A percentile compares a stretch with the other conserved stretches of the same genome.
Evolutionary conservation across 75 land plant species (phyloP).

Genomic region (Chamaecyparis obtusa): DNA sequence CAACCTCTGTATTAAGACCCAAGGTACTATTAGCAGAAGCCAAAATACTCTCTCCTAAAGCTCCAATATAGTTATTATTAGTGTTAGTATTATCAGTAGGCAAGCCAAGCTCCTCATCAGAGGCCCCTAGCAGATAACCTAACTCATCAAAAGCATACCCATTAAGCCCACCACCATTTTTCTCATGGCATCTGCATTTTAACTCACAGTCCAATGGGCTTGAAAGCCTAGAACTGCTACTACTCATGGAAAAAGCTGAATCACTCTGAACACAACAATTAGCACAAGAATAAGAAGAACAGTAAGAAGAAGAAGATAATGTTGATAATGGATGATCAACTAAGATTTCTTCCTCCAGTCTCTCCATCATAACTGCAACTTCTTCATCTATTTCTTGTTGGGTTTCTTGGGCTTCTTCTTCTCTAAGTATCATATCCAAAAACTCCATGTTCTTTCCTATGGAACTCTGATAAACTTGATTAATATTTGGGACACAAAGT

Average conservation of each 20-base stretch:
- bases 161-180: not conserved
- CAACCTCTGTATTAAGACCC: not conserved
- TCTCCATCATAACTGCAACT: not conserved
- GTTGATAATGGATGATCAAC: not conserved
- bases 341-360: not conserved
- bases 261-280: slow-evolving; percentile 6
- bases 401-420: not conserved
- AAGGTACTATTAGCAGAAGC: not conserved
- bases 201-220: not conserved
- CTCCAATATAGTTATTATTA: not conserved
- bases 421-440: not conserved
- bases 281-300: not conserved
- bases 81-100: not conserved
- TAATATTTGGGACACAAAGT: not conserved
- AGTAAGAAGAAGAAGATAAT: not conserved
- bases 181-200: slow-evolving; percentile 6
- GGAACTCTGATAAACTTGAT: not conserved
- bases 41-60: not conserved
- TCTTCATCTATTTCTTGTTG: not conserved
- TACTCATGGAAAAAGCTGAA: slow-evolving; percentile 8
- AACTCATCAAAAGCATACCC: not conserved
- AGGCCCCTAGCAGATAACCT: slow-evolving; percentile 3
- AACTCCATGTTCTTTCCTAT: not conserved
- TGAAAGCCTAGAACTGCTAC: not conserved
- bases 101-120: slow-evolving; percentile 12